These are phyloP conservation scores for Cyclocybe cylindracea DNA, from an alignment of 768 basidiomycete genomes.

Conservation along the genomic window DNA sequence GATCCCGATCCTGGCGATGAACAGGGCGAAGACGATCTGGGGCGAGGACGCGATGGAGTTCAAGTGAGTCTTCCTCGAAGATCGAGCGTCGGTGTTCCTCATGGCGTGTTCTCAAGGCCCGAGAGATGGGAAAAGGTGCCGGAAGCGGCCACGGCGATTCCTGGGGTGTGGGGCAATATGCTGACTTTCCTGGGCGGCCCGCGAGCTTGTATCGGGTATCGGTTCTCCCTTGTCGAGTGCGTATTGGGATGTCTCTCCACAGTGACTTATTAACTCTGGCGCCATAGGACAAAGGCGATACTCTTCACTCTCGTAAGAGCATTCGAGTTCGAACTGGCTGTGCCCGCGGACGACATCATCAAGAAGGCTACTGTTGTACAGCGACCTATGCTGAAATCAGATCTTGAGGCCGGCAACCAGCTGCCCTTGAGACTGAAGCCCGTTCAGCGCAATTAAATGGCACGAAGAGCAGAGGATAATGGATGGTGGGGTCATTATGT, in stretches of 20 bases:
- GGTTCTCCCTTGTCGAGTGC: constrained; percentile 62
- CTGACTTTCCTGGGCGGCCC: constrained; percentile 65
- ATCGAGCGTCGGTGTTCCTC: not conserved
- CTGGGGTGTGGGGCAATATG: constrained; percentile 51
- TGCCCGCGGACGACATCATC: constrained; percentile 43
- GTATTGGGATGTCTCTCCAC: constrained; percentile 18
- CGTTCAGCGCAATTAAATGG: not conserved
- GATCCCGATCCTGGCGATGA: constrained; percentile 53
- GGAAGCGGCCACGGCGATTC: constrained; percentile 41
- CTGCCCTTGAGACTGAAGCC: constrained; percentile 45
- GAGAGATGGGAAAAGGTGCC: constrained; percentile 61
- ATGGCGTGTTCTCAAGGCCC: constrained; percentile 40
- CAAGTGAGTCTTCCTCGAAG: constrained; percentile 35
- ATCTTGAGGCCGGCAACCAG: constrained; percentile 37
- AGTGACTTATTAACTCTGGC: not conserved
- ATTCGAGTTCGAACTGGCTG: constrained; percentile 57
- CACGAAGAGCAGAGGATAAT: not conserved
- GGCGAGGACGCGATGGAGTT: constrained; percentile 63
- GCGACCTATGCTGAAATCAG: constrained; percentile 42
- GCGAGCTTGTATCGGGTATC: constrained; percentile 65
- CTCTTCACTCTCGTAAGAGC: constrained; percentile 52
- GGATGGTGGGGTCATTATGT: no score
- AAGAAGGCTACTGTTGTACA: constrained; percentile 38
- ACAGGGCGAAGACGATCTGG: constrained; percentile 55
- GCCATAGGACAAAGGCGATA: constrained; percentile 29